phyloP scores from a whole-genome alignment of 495 filamentous ascomycete genomes.

The Xylona heveae region DNA sequence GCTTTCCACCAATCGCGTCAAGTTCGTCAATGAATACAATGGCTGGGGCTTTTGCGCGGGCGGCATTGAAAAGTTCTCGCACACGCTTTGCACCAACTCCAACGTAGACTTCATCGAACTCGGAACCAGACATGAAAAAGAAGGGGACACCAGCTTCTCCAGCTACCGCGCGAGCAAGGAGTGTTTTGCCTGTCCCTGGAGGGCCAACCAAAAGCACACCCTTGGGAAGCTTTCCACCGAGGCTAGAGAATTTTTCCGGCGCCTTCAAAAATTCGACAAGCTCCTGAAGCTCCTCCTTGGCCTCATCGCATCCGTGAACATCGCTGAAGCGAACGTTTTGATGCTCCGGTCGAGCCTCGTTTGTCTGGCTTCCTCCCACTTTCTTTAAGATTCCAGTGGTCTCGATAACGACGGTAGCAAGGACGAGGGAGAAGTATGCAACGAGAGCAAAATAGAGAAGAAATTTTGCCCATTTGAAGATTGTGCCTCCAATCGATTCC shows the following conservation, averaged over 20 bases:
- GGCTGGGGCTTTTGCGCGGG: constrained; percentile 73
- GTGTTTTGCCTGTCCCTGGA: constrained; percentile 95
- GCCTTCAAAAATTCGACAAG: constrained; percentile 89
- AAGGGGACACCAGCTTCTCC: constrained; percentile 95
- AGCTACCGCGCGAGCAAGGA: constrained; percentile 86
- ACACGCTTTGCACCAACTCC: constrained; percentile 96
- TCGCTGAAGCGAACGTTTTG: constrained; percentile 84
- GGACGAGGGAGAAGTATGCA: constrained; percentile 48
- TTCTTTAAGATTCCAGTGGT: constrained; percentile 55
- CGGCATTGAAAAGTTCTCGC: constrained; percentile 77
- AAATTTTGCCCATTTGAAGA: constrained; percentile 87
- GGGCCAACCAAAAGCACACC: constrained; percentile 90
- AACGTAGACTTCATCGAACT: constrained; percentile 97
- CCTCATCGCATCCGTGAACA: constrained; percentile 93
- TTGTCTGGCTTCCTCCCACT: constrained; percentile 41
- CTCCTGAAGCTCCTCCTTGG: constrained; percentile 93
- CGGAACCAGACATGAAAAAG: constrained; percentile 98
- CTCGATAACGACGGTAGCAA: constrained; percentile 65
- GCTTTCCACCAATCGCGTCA: constrained; percentile 86
- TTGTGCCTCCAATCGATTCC: constrained; percentile 50
- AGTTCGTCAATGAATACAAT: constrained; percentile 98
- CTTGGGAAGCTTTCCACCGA: constrained; percentile 91
- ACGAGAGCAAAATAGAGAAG: constrained; percentile 53
- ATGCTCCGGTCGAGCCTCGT: constrained; percentile 73
- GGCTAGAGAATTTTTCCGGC: constrained; percentile 71